These are phyloP conservation scores for Aspergillus sp. DNA, from an alignment of 2,329 filamentous ascomycete species.

Conservation along the genomic window DNA sequence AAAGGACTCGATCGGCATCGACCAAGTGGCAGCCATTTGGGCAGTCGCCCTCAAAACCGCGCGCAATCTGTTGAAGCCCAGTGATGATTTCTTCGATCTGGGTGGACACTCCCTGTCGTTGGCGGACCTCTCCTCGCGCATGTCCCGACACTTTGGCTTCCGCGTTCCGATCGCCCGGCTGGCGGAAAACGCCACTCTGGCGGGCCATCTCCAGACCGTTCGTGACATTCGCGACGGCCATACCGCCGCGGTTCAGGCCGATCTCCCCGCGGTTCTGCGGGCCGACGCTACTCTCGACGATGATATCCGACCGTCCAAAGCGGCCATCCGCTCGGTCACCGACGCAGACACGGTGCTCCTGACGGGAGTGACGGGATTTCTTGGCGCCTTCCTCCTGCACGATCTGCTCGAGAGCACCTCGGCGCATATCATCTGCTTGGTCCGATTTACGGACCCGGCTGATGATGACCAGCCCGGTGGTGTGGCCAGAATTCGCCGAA, in stretches of 20 bases:
- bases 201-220: slow-evolving; percentile 72
- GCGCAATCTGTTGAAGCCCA: slow-evolving; percentile 60
- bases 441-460: slow-evolving; percentile 69
- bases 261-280: slow-evolving; percentile 68
- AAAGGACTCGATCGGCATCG: slow-evolving; percentile 65
- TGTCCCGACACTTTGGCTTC: slow-evolving; percentile 71
- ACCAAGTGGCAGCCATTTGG: slow-evolving; percentile 72
- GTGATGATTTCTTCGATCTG: slow-evolving; percentile 79
- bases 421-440: slow-evolving; percentile 70
- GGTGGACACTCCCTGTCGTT: slow-evolving; percentile 77
- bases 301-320: slow-evolving; percentile 62
- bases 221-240: slow-evolving; percentile 70
- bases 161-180: slow-evolving; percentile 70
- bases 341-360: slow-evolving; percentile 70
- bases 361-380: slow-evolving; percentile 74
- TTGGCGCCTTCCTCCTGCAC: slow-evolving; percentile 73
- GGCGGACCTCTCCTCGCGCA: slow-evolving; percentile 71
- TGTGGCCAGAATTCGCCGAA: slow-evolving; percentile 71
- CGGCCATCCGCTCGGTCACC: slow-evolving; percentile 60
- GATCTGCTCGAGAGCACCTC: slow-evolving; percentile 68
- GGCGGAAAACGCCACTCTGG: slow-evolving; percentile 69
- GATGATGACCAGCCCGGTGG: slow-evolving; percentile 66
- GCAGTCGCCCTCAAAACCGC: slow-evolving; percentile 69
- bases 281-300: slow-evolving; percentile 68
- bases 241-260: slow-evolving; percentile 72